Percentiles rank a stretch among this genome's conserved stretches.
These are phyloP conservation scores for Saksenaea oblongispora DNA, from an alignment of 371 early-diverging fungal species.

Conservation along the genomic window DNA sequence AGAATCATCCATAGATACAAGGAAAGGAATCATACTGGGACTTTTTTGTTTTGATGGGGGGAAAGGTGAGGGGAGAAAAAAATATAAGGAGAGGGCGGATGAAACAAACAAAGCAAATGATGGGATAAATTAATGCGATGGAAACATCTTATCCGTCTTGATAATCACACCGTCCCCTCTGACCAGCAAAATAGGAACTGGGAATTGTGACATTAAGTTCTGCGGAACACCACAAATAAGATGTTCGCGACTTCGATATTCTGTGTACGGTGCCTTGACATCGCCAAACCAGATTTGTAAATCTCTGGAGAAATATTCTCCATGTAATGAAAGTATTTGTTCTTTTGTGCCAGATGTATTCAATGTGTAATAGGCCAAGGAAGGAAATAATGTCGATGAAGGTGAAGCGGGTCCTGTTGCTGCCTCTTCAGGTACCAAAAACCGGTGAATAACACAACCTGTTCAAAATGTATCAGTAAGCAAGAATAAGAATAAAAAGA, in stretches of 20 bases:
- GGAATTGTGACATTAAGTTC: slow-evolving; percentile 23
- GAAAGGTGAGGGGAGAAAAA: background rate
- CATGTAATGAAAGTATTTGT: slow-evolving; percentile 43
- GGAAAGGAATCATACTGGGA: slow-evolving; percentile 3
- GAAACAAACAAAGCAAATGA: slow-evolving; percentile 9
- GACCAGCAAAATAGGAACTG: slow-evolving; percentile 62
- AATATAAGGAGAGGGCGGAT: slow-evolving; percentile 2
- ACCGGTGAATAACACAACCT: slow-evolving; percentile 69
- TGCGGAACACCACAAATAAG: slow-evolving; percentile 41
- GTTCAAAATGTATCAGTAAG: background rate
- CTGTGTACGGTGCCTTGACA: slow-evolving; percentile 44
- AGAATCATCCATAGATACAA: slow-evolving; percentile 1
- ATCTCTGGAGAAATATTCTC: slow-evolving; percentile 60
- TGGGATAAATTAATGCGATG: slow-evolving; percentile 18
- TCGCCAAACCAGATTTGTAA: slow-evolving; percentile 64
- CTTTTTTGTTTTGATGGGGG: background rate
- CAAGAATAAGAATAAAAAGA: background rate
- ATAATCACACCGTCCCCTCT: slow-evolving; percentile 61
- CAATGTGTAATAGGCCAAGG: slow-evolving; percentile 17
- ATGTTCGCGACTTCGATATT: slow-evolving; percentile 42
- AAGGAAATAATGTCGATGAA: slow-evolving; percentile 21
- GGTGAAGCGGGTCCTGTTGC: background rate
- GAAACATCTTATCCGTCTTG: slow-evolving; percentile 43
- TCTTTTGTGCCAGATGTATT: background rate
- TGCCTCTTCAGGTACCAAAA: slow-evolving; percentile 48